phyloP scores from a whole-genome alignment of 768 basidiomycete species.

The Hydnum rufescens region DNA sequence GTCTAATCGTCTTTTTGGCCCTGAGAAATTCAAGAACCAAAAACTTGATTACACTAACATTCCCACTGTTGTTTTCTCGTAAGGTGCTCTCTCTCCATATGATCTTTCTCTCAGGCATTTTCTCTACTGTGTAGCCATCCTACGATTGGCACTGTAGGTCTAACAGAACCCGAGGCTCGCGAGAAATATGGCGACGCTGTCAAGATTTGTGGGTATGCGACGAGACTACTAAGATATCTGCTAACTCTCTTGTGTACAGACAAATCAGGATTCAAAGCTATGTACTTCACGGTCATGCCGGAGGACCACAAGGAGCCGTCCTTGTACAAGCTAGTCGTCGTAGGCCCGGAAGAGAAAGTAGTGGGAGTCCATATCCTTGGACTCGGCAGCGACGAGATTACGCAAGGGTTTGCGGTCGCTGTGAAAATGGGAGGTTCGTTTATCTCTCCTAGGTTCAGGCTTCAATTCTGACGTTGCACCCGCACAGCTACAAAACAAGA shows the following conservation, averaged over 20 bases:
- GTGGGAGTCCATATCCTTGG: constrained; percentile 95
- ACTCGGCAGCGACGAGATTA: constrained; percentile 74
- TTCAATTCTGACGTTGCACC: neutral
- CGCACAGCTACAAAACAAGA: constrained; percentile 41
- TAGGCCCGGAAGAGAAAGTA: constrained; percentile 79
- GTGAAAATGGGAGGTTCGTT: constrained; percentile 74
- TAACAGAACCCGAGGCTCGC: constrained; percentile 81
- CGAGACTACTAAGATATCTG: neutral
- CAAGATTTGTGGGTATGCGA: constrained; percentile 60
- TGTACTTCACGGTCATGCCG: constrained; percentile 82
- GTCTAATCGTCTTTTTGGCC: constrained; percentile 79
- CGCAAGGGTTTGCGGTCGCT: constrained; percentile 95
- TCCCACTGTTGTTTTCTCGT: constrained; percentile 94
- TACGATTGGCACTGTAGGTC: constrained; percentile 83
- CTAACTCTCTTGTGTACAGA: constrained; percentile 24
- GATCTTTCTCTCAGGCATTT: neutral
- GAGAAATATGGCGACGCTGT: constrained; percentile 73
- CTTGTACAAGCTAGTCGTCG: constrained; percentile 76
- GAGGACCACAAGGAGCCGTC: constrained; percentile 91
- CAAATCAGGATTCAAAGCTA: constrained; percentile 56
- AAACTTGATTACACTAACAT: constrained; percentile 81
- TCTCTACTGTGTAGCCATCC: constrained; percentile 44
- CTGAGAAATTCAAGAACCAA: constrained; percentile 64
- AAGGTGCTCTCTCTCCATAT: constrained; percentile 18
- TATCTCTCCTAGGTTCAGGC: constrained; percentile 10